Percentiles rank a stretch among this genome's conserved stretches.
Evolutionary conservation across 805 yeast genomes (phyloP).

Genomic region (Candida multigemmis): DNA sequence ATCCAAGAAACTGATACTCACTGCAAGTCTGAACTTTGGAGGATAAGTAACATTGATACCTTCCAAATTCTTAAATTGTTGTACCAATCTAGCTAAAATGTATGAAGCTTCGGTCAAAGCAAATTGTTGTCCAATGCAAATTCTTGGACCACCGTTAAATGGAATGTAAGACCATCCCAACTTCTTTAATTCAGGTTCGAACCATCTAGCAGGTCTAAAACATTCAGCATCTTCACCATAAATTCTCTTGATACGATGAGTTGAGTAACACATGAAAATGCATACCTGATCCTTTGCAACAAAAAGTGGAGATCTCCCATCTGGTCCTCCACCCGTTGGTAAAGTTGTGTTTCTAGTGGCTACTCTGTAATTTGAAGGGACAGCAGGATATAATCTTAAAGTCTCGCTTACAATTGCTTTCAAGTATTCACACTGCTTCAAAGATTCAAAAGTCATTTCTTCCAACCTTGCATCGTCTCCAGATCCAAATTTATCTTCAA

Average conservation of each 20-base stretch:
- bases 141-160: conserved; percentile 29
- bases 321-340: conserved; percentile 11
- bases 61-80: conserved; percentile 17
- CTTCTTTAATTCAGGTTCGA: conserved; percentile 11
- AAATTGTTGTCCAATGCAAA: conserved; percentile 31
- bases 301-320: too few relatives aligned
- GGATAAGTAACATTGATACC: too few relatives aligned
- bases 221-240: conserved; percentile 21
- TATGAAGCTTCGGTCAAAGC: conserved; percentile 29
- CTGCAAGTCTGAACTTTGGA: too few relatives aligned
- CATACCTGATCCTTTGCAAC: too few relatives aligned
- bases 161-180: conserved; percentile 29
- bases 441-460: conserved; percentile 17
- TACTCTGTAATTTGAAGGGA: conserved; percentile 17
- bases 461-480: conserved; percentile 9
- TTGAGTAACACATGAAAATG: too few relatives aligned
- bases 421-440: conserved; percentile 19
- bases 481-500: conserved; percentile 11
- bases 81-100: conserved; percentile 17
- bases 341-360: conserved; percentile 17
- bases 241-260: too few relatives aligned
- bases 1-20: too few relatives aligned
- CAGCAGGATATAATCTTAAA: conserved; percentile 20
- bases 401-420: conserved; percentile 17
- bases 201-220: conserved; percentile 27